A percentile compares a stretch with the other conserved stretches of the same genome.
Conservation (phyloP, 345 rosid species). For the Syzygium oleosum region DNA sequence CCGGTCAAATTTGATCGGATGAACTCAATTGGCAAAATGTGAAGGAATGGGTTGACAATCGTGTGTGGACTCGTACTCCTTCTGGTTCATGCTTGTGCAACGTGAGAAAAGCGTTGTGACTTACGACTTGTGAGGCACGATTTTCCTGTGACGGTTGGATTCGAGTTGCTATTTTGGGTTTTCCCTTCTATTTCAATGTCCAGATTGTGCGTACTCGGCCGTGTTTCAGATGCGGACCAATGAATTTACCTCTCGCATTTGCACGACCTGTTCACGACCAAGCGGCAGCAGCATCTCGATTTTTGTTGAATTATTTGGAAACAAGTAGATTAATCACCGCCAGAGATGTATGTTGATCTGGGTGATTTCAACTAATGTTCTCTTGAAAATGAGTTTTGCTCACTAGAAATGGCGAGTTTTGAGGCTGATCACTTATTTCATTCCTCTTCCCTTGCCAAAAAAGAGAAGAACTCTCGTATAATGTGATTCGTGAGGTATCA, state of each 20-base stretch:
- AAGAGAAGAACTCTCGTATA: not conserved
- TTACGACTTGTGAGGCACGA: not conserved
- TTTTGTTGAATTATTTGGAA: not conserved
- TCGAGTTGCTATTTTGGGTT: not conserved
- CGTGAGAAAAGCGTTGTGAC: not conserved
- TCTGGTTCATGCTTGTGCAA: not conserved
- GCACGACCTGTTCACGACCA: not conserved
- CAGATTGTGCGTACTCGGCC: not conserved
- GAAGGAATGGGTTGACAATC: not conserved
- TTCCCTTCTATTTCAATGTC: not conserved
- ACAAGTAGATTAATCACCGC: not conserved
- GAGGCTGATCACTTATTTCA: not conserved
- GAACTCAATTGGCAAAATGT: too few relatives aligned
- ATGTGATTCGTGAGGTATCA: not conserved
- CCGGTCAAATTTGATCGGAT: too few relatives aligned
- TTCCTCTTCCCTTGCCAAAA: not conserved
- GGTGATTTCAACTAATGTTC: not conserved
- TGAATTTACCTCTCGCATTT: not conserved
- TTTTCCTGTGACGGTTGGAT: not conserved
- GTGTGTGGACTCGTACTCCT: not conserved
- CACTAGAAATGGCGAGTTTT: not conserved
- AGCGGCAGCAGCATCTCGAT: not conserved
- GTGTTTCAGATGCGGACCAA: not conserved
- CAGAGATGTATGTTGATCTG: not conserved
- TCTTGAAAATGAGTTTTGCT: not conserved